Conservation (phyloP, 1,284 basidiomycete genomes). For the Cryptococcus sp. region DNA sequence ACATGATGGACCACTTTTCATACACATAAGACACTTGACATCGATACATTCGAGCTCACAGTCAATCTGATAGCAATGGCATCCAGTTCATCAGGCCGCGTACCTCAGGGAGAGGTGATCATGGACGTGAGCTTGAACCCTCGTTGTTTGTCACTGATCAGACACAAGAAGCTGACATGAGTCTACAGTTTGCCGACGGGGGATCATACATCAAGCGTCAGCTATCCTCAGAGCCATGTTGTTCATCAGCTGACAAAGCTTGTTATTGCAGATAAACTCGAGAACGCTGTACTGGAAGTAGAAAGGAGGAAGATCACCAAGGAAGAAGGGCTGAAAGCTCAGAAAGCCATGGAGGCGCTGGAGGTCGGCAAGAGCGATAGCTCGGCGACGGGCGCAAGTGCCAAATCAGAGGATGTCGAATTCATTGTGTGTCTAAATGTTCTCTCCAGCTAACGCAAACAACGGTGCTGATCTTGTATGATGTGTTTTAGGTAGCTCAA, state of each 20-base stretch:
- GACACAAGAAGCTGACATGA: slow-evolving; percentile 7
- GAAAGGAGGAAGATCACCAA: slow-evolving; percentile 40
- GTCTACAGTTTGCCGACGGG: slow-evolving; percentile 44
- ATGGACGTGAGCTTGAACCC: slow-evolving; percentile 39
- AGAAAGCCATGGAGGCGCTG: slow-evolving; percentile 43
- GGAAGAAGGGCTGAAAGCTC: slow-evolving; percentile 45
- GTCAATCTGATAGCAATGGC: slow-evolving; percentile 13
- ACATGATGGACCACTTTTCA: background rate
- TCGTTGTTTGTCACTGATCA: no score
- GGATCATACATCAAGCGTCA: slow-evolving; percentile 47
- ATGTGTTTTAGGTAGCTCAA: slow-evolving; percentile 32
- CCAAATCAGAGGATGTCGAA: slow-evolving; percentile 41
- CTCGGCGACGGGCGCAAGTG: slow-evolving; percentile 4
- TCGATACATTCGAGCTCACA: background rate
- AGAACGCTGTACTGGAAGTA: slow-evolving; percentile 41
- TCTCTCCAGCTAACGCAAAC: background rate
- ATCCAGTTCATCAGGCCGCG: slow-evolving; percentile 35
- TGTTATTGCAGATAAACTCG: slow-evolving; percentile 38
- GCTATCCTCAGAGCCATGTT: background rate
- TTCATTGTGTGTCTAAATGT: slow-evolving; percentile 36
- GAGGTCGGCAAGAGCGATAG: slow-evolving; percentile 20
- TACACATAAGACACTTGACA: background rate
- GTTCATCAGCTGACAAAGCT: background rate
- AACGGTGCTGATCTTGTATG: background rate
- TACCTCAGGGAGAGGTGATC: slow-evolving; percentile 47